Percentiles rank a stretch among this genome's conserved stretches.
Conservation (phyloP, 2,329 filamentous ascomycete species). For the Karstenula rhodostoma region DNA sequence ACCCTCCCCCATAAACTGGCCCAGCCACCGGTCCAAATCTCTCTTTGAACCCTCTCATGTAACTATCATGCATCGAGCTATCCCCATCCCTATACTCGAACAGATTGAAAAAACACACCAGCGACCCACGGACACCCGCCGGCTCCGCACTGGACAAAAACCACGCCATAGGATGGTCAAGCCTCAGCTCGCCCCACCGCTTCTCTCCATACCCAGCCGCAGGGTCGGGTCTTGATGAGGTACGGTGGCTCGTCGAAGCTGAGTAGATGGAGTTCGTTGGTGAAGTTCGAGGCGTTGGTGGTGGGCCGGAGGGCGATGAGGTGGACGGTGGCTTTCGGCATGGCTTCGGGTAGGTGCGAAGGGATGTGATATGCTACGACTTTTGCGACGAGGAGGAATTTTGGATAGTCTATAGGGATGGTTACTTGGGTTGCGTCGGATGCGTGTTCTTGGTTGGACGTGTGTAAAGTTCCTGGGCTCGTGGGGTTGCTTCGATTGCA, state of each 20-base stretch:
- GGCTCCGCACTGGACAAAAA: neutral
- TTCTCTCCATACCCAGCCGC: slow-evolving; percentile 1
- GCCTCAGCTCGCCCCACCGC: neutral
- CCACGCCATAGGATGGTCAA: neutral
- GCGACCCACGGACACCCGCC: neutral
- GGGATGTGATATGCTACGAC: no score
- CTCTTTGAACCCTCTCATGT: neutral
- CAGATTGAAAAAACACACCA: neutral
- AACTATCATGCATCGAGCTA: neutral
- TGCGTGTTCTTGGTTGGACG: neutral
- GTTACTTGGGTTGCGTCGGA: neutral
- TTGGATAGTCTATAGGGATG: neutral
- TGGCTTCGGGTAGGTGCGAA: neutral
- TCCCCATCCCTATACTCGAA: neutral
- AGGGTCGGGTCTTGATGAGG: neutral
- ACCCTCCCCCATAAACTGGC: neutral
- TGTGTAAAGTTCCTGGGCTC: neutral
- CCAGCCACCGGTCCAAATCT: neutral
- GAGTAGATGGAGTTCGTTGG: neutral
- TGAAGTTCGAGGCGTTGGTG: neutral
- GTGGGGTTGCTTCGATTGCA: neutral
- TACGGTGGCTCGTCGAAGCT: neutral
- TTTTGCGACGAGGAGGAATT: no score
- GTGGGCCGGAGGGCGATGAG: neutral
- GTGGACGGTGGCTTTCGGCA: neutral